Conservation (phyloP, 768 basidiomycete species). For the Mycena amicta region DNA sequence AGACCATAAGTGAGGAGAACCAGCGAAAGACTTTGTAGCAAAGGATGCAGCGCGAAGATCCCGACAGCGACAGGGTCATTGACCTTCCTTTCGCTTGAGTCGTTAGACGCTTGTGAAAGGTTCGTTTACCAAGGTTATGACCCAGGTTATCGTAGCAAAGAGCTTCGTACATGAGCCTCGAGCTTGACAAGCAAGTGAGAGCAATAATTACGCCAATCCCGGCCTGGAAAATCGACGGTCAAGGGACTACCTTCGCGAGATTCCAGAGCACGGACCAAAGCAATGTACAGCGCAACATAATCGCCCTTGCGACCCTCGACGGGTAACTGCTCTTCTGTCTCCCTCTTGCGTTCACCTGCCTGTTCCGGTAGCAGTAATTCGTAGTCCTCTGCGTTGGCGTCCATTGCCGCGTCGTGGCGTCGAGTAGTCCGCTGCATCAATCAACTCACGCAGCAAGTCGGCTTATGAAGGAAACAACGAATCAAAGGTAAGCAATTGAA, state of each 20-base stretch:
- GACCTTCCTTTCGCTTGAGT: too few relatives aligned
- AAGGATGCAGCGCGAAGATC: constrained; percentile 72
- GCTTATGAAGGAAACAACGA: too few relatives aligned
- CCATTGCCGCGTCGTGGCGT: constrained; percentile 9
- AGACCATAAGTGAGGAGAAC: constrained; percentile 63
- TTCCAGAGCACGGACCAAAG: not conserved
- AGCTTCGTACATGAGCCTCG: constrained; percentile 32
- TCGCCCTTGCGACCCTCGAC: constrained; percentile 46
- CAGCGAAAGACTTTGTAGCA: constrained; percentile 61
- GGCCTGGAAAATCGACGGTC: not conserved
- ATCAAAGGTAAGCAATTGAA: too few relatives aligned
- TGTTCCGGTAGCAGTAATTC: constrained; percentile 30
- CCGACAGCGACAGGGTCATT: constrained; percentile 48
- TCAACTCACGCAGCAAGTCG: too few relatives aligned
- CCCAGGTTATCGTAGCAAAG: constrained; percentile 47
- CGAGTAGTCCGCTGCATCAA: constrained; percentile 3
- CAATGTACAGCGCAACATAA: constrained; percentile 29
- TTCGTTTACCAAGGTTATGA: constrained; percentile 16
- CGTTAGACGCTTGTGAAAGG: not conserved
- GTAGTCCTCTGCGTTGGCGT: constrained; percentile 26
- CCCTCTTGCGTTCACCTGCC: constrained; percentile 20
- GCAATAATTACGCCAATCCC: constrained; percentile 9
- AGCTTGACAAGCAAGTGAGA: not conserved
- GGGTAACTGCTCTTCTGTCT: constrained; percentile 36
- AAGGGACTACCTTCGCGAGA: not conserved